These are phyloP conservation scores for Heliamphora exappendiculata DNA, from an alignment of 148 eudicot genomes.

Conservation along the genomic window DNA sequence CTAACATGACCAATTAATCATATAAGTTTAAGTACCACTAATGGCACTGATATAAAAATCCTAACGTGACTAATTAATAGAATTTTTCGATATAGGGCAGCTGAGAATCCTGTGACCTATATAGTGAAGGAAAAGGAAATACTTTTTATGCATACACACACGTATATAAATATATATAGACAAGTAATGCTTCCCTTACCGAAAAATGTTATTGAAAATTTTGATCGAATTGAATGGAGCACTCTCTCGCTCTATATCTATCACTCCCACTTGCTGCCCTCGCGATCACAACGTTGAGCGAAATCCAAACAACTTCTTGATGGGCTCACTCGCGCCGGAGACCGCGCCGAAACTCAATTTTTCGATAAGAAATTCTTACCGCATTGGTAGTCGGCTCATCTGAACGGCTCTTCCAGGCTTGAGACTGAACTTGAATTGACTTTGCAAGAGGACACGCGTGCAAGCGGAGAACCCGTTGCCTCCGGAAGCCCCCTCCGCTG, in stretches of 20 bases:
- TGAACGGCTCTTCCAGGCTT: neutral
- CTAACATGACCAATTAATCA: no score
- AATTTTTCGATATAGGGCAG: no score
- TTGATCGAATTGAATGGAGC: no score
- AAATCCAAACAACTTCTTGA: neutral
- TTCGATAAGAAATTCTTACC: conserved; percentile 12
- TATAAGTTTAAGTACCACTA: no score
- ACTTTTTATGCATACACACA: no score
- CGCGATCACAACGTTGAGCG: neutral
- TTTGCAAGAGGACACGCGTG: conserved; percentile 3
- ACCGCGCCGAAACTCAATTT: conserved; percentile 22
- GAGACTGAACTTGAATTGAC: conserved; percentile 2
- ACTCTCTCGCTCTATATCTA: neutral
- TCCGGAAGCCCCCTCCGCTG: neutral
- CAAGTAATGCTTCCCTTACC: no score
- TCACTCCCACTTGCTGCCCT: neutral
- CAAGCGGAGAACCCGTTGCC: conserved; percentile 9
- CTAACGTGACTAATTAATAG: no score
- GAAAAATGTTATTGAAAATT: no score
- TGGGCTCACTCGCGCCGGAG: conserved; percentile 51
- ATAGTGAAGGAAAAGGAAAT: no score
- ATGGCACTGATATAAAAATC: no score
- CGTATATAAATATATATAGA: no score
- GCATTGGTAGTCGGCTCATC: neutral
- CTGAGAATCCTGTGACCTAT: no score